A percentile compares a stretch with the other conserved stretches of the same genome.
Conservation (phyloP, 2,329 filamentous ascomycete species). For the Aureobasidium sp. region DNA sequence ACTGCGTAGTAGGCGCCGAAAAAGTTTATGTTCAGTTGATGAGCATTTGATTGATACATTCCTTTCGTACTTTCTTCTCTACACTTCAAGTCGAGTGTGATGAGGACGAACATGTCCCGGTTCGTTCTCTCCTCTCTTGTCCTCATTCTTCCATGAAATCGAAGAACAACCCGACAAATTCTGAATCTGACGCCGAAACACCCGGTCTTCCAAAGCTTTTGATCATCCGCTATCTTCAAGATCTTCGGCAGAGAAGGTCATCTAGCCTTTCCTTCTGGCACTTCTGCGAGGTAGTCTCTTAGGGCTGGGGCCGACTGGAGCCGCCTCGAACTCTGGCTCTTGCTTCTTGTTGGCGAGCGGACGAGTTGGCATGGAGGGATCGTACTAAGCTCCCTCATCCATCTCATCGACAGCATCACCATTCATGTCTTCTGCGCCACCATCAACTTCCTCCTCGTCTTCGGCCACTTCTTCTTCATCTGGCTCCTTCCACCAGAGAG, state of each 20-base stretch:
- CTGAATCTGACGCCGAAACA: neutral
- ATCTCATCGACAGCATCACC: conserved; percentile 4
- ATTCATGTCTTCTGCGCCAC: neutral
- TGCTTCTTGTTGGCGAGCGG: neutral
- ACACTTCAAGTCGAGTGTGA: neutral
- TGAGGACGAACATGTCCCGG: neutral
- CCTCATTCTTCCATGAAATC: neutral
- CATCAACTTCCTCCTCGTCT: conserved; percentile 2
- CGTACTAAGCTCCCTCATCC: conserved; percentile 1
- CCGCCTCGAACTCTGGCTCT: neutral
- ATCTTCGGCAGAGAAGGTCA: neutral
- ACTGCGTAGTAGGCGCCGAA: neutral
- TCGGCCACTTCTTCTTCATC: conserved; percentile 13
- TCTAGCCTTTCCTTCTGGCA: neutral
- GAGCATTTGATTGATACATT: neutral
- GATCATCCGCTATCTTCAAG: neutral
- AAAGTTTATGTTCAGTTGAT: neutral
- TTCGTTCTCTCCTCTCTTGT: neutral
- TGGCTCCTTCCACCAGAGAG: conserved; percentile 34
- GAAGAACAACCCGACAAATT: neutral
- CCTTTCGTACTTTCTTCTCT: neutral
- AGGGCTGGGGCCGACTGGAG: neutral
- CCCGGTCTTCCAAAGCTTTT: neutral
- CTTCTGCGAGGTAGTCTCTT: neutral
- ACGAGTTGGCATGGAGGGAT: neutral